Percentiles rank a stretch among this genome's conserved stretches.
Conservation (phyloP, 129 eudicot species). For the Apium graveolens region DNA sequence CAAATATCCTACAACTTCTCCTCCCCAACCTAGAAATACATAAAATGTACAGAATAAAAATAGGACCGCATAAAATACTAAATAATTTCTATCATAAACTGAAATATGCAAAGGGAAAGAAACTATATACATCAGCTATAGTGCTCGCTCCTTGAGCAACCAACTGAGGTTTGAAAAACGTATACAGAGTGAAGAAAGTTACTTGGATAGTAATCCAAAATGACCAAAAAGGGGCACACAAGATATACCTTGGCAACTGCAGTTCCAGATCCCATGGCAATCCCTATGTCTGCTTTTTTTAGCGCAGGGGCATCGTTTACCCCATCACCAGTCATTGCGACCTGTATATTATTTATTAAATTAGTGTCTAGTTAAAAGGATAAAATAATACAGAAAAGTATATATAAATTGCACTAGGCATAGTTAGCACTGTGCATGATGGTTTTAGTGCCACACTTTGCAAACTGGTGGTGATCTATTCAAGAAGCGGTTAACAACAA, state of each 20-base stretch:
- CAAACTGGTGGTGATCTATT: not conserved
- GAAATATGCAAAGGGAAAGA: not conserved
- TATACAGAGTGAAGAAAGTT: constrained; percentile 1
- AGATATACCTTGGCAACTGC: constrained; percentile 89
- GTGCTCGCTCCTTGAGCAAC: not conserved
- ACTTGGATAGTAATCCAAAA: constrained; percentile 1
- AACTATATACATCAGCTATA: not conserved
- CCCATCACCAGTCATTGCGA: constrained; percentile 99
- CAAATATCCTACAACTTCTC: not conserved
- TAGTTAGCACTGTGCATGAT: not conserved
- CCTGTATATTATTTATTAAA: constrained; percentile 30
- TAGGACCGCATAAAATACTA: not conserved
- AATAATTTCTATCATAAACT: no score
- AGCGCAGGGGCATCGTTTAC: constrained; percentile 99
- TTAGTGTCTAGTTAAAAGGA: not conserved
- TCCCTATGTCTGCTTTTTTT: constrained; percentile 96
- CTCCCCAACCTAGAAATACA: not conserved
- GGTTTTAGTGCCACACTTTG: not conserved
- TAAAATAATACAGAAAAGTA: not conserved
- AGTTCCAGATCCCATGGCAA: constrained; percentile 99
- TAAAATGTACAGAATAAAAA: not conserved
- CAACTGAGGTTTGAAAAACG: not conserved
- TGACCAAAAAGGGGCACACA: not conserved
- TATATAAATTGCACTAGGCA: not conserved
- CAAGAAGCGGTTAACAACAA: not conserved